Conservation (phyloP, 2,329 filamentous ascomycete species). For the Shiraia sp. region DNA sequence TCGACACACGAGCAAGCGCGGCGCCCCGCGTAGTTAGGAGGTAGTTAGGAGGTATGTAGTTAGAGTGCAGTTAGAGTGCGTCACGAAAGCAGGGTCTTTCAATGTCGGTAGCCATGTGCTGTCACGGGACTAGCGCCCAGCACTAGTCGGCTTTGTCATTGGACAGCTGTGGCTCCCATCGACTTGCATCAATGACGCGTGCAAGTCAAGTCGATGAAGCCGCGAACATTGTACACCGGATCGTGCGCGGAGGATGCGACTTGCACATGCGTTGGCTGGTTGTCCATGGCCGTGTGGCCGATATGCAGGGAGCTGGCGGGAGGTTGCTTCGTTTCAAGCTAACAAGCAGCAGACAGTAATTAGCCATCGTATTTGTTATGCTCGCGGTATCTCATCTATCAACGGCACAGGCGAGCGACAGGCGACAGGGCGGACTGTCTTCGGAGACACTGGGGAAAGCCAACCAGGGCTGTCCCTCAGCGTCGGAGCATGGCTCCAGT, state of each 20-base stretch:
- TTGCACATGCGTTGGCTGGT: not conserved
- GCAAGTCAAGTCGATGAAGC: constrained; percentile 16
- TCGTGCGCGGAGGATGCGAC: constrained; percentile 3
- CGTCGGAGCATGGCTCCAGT: too few species aligned
- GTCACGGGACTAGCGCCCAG: not conserved
- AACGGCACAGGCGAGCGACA: too few species aligned
- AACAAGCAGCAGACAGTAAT: too few species aligned
- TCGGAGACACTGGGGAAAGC: too few species aligned
- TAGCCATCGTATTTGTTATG: too few species aligned
- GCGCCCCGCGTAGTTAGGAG: too few species aligned
- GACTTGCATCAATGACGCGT: constrained; percentile 34
- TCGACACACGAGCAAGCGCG: too few species aligned
- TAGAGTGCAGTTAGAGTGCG: too few species aligned
- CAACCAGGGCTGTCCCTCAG: too few species aligned
- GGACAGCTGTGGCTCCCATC: constrained; percentile 11
- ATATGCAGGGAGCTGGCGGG: not conserved
- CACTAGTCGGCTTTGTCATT: constrained; percentile 14
- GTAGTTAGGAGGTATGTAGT: too few species aligned
- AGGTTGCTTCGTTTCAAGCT: not conserved
- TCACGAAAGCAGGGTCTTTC: constrained; percentile 10
- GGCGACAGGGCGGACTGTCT: too few species aligned
- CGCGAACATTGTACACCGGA: constrained; percentile 1
- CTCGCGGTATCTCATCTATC: too few species aligned
- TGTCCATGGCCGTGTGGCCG: not conserved
- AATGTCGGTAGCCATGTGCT: constrained; percentile 4